These are phyloP conservation scores for Quaeritorhiza haematococci DNA, from an alignment of 371 early-diverging fungal genomes.

Conservation along the genomic window DNA sequence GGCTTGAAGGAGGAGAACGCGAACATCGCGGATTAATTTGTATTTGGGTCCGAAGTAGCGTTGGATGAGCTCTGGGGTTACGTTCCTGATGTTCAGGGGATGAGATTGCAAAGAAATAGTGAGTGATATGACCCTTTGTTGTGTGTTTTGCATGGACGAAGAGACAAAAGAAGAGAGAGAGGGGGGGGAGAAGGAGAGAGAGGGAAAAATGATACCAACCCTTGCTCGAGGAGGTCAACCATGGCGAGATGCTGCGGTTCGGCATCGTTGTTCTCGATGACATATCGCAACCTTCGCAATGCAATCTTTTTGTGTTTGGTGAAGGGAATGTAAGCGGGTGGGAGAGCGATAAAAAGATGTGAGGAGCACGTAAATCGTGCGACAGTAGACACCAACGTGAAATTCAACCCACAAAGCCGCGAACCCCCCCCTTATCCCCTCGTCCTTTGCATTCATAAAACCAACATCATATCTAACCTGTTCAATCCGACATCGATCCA, in stretches of 20 bases:
- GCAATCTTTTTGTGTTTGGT: too few relatives aligned
- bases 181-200: too few relatives aligned
- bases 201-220: too few relatives aligned
- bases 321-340: too few relatives aligned
- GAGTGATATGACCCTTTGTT: too few relatives aligned
- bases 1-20: conserved; percentile 35
- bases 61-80: conserved; percentile 20
- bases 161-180: too few relatives aligned
- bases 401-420: not conserved
- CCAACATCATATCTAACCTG: conserved; percentile 13
- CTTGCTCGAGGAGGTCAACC: conserved; percentile 32
- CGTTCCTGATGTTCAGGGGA: conserved; percentile 17
- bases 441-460: too few relatives aligned
- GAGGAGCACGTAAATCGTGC: not conserved
- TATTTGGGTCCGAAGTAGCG: conserved; percentile 28
- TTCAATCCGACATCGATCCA: conserved; percentile 35
- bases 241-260: conserved; percentile 32
- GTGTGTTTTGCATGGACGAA: too few relatives aligned
- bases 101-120: too few relatives aligned
- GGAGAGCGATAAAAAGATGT: not conserved
- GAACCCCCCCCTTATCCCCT: not conserved
- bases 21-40: conserved; percentile 24
- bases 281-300: conserved; percentile 28
- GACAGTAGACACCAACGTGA: not conserved
- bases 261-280: conserved; percentile 31